Evolutionary conservation across 2,329 filamentous ascomycete genomes (phyloP).

Genomic region (Nigrospora oryzae): DNA sequence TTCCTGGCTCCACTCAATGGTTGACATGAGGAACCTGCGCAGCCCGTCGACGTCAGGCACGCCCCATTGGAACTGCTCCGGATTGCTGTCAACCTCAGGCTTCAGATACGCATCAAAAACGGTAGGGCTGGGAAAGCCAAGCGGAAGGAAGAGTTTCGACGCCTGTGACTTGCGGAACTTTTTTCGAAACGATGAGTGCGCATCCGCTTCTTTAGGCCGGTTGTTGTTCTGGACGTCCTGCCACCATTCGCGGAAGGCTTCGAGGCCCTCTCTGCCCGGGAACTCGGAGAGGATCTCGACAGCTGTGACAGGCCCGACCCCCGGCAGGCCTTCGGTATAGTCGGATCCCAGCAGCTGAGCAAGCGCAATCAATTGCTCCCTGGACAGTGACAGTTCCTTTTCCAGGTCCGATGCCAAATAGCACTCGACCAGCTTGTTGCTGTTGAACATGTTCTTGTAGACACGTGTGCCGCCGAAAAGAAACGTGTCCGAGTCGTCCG

Average conservation of each 20-base stretch:
- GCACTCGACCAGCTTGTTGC: conserved; percentile 95
- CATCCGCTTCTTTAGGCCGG: conserved; percentile 57
- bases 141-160: conserved; percentile 78
- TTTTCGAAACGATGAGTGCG: conserved; percentile 59
- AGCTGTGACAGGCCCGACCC: conserved; percentile 88
- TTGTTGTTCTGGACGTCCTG: conserved; percentile 59
- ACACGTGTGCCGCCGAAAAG: conserved; percentile 92
- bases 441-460: conserved; percentile 99
- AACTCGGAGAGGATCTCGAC: conserved; percentile 94
- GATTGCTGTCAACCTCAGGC: conserved; percentile 75
- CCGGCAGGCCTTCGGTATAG: conserved; percentile 87
- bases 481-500: conserved; percentile 94
- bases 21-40: conserved; percentile 76
- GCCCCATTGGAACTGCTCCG: conserved; percentile 86
- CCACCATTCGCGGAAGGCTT: conserved; percentile 87
- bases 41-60: conserved; percentile 86
- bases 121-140: conserved; percentile 66
- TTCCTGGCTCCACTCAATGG: conserved; percentile 88
- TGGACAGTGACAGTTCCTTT: conserved; percentile 77
- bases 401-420: conserved; percentile 80
- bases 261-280: conserved; percentile 48
- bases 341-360: conserved; percentile 89
- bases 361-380: conserved; percentile 80
- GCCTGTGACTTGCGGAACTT: conserved; percentile 77
- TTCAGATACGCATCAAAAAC: conserved; percentile 79